Evolutionary conservation across 345 rosid genomes (phyloP), one percentile per base, ranked within the genome.

Genomic region (Brassica nigra): DNA sequence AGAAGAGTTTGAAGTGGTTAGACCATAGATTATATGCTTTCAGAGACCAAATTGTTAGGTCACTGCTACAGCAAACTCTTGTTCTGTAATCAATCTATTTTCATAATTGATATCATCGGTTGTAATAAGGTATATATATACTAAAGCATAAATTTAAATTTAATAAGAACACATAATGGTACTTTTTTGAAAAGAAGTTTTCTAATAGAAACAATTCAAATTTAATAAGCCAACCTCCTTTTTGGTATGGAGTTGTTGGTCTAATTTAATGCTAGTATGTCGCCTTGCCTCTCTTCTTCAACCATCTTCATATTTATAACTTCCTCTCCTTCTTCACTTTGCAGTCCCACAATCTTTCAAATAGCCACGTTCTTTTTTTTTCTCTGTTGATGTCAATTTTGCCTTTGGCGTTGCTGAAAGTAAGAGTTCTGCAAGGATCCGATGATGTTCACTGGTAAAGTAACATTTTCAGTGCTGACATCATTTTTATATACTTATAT

Each of bases 241-340:
- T 89, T 82, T 89, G 87, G 82, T 83, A 86, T 82, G 86, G 86
- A 85, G 97, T 92, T 89, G 94, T 87, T 90, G 89, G 85, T 71
- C 86, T 76, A 81, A 89, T 92, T 92, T 84, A 92, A 86, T 90
- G 92, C 90, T 15, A 11, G 75, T 84, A 49, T 78, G 52, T 75
- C 4, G 55, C 55, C 55, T 49, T 49, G 55, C 55, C 55, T 49
- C 16, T 76, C 54, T 70, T 63, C 82, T 68, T 68, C 82, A 57
- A 66, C 82, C 78, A 61, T 80, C 79, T 80, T 76, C 83, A 29
- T 76, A 76, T 76, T 80, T 80, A 80, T 80, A 71, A 14, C 55
- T 49, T 49, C 55, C 15, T 70, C 77, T 70, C 75, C 80, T 64
- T 49, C 79, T 69, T 64, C 83, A 69, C 76, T 69, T 75, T 62